A percentile compares a stretch with the other conserved stretches of the same genome.
phyloP scores from a whole-genome alignment of 371 early-diverging fungal species.

The Apophysomyces ossiformis region DNA sequence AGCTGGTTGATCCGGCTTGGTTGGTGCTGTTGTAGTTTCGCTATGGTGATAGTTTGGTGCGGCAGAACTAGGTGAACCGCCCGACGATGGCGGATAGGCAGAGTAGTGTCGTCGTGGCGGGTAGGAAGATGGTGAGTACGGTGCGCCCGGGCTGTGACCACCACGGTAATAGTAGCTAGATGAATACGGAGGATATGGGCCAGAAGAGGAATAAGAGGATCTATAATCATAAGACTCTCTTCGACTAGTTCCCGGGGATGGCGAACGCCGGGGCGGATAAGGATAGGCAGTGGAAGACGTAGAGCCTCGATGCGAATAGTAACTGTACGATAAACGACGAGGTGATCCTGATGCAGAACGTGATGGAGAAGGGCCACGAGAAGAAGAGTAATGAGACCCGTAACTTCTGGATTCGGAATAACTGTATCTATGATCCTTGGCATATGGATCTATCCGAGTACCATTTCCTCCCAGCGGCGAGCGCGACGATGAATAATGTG shows the following conservation, averaged over 20 bases:
- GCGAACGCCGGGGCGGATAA: slow-evolving; percentile 20
- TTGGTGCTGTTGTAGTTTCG: background rate
- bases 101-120: slow-evolving; percentile 18
- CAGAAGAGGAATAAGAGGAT: slow-evolving; percentile 17
- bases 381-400: slow-evolving; percentile 26
- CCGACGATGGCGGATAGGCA: slow-evolving; percentile 19
- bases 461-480: slow-evolving; percentile 23
- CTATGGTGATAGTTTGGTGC: slow-evolving; percentile 3
- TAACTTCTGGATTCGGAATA: slow-evolving; percentile 14
- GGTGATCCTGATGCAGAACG: slow-evolving; percentile 43
- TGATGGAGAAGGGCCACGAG: slow-evolving; percentile 31
- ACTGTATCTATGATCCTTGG: slow-evolving; percentile 10
- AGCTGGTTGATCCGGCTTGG: background rate
- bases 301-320: slow-evolving; percentile 29
- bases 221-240: slow-evolving; percentile 17
- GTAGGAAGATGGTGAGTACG: slow-evolving; percentile 19
- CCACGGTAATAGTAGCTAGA: slow-evolving; percentile 18
- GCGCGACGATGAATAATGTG: slow-evolving; percentile 35
- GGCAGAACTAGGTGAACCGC: slow-evolving; percentile 1
- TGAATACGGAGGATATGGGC: slow-evolving; percentile 14
- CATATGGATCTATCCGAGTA: slow-evolving; percentile 9
- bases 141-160: slow-evolving; percentile 13
- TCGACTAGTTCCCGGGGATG: slow-evolving; percentile 8
- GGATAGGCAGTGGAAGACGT: slow-evolving; percentile 12
- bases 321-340: slow-evolving; percentile 39